These are phyloP conservation scores for Balansia obtecta DNA, from an alignment of 2,329 filamentous ascomycete species.

Conservation along the genomic window DNA sequence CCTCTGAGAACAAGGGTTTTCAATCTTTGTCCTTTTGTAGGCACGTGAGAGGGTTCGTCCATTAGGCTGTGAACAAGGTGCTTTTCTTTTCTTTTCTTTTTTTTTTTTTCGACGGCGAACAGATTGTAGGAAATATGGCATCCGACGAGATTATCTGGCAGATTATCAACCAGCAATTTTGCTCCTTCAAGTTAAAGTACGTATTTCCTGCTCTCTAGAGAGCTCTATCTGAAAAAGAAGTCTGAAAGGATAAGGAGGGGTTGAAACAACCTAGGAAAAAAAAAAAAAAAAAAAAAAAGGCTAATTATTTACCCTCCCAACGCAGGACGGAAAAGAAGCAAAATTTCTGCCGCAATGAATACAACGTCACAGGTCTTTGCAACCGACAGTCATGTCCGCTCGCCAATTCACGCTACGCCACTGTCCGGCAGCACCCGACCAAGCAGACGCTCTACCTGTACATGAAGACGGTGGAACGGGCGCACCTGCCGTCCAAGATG, in stretches of 20 bases:
- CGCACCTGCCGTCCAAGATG: conserved; percentile 77
- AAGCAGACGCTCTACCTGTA: conserved; percentile 85
- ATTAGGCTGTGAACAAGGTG: too few relatives aligned
- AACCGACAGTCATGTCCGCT: conserved; percentile 82
- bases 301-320: conserved; percentile 20
- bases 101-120: too few relatives aligned
- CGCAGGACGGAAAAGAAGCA: conserved; percentile 67
- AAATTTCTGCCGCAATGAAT: conserved; percentile 92
- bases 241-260: too few relatives aligned
- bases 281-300: too few relatives aligned
- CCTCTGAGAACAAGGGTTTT: neutral
- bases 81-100: too few relatives aligned
- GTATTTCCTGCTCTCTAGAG: conserved; percentile 12
- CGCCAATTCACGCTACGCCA: conserved; percentile 87
- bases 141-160: conserved; percentile 97
- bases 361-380: conserved; percentile 75
- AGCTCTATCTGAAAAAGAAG: too few relatives aligned
- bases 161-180: conserved; percentile 91
- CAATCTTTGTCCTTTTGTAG: neutral
- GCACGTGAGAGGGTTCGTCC: neutral
- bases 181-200: conserved; percentile 87
- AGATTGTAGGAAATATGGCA: conserved; percentile 42
- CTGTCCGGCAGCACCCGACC: conserved; percentile 69
- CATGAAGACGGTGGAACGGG: conserved; percentile 88
- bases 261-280: too few relatives aligned